phyloP scores from a whole-genome alignment of 78 protist genomes.

The Dictyostelium firmibasis region DNA sequence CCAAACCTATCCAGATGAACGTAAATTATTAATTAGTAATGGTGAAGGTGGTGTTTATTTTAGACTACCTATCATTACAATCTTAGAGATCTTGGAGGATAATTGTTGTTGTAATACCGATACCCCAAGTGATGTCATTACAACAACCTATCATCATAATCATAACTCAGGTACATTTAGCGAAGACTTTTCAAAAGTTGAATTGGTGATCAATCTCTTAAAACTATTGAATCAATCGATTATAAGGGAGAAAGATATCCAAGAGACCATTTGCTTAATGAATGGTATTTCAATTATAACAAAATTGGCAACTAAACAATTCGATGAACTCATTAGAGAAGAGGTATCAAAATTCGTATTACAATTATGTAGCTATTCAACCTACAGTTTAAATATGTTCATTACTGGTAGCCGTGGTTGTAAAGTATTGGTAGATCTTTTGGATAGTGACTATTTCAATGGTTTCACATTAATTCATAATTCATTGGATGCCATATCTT shows the following conservation, averaged over 20 bases:
- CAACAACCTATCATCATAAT: not conserved
- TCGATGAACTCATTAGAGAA: constrained; percentile 33
- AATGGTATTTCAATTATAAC: constrained; percentile 74
- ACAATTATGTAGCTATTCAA: constrained; percentile 10
- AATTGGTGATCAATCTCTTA: not conserved
- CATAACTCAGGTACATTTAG: not conserved
- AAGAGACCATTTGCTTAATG: constrained; percentile 59
- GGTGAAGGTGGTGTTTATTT: constrained; percentile 73
- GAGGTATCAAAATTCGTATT: constrained; percentile 51
- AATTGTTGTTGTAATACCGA: not conserved
- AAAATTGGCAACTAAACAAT: not conserved
- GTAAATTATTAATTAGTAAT: constrained; percentile 33
- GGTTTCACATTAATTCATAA: constrained; percentile 54
- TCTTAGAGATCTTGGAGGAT: constrained; percentile 41
- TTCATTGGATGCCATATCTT: constrained; percentile 52
- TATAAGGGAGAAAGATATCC: not conserved
- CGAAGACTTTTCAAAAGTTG: not conserved
- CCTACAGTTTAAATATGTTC: constrained; percentile 58
- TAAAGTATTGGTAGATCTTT: constrained; percentile 51
- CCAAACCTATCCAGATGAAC: constrained; percentile 32
- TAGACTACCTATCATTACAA: constrained; percentile 41
- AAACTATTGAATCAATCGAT: constrained; percentile 38
- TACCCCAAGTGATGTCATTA: not conserved
- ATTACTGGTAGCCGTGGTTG: constrained; percentile 71
- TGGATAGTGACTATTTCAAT: constrained; percentile 68